phyloP scores from a whole-genome alignment of 1,284 basidiomycete species.

The Puccinia coronata region DNA sequence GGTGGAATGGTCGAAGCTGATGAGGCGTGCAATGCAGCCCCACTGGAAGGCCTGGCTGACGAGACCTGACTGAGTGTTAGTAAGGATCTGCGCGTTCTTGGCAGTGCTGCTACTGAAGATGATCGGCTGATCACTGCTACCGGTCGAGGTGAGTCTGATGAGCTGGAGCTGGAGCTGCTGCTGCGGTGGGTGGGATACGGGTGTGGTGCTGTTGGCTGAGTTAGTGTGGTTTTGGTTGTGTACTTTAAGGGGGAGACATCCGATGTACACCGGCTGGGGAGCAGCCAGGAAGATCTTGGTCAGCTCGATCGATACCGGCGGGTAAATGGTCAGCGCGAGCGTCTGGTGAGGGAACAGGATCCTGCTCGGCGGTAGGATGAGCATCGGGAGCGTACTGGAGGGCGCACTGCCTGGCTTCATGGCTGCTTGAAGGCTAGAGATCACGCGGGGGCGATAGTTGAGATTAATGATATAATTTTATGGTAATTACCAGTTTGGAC shows the following conservation, averaged over 20 bases:
- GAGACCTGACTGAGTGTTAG: neutral
- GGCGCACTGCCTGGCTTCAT: too few species aligned
- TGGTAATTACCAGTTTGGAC: too few species aligned
- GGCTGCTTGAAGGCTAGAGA: too few species aligned
- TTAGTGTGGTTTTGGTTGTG: neutral
- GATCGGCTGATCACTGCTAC: neutral
- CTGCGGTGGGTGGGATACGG: neutral
- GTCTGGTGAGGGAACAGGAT: constrained; percentile 39
- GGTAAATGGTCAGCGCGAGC: constrained; percentile 3
- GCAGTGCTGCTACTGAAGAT: neutral
- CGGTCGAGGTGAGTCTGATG: neutral
- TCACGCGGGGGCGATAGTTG: too few species aligned
- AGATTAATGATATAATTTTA: too few species aligned
- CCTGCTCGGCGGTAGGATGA: neutral
- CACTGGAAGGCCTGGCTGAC: neutral
- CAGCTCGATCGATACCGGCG: neutral
- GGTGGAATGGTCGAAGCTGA: constrained; percentile 13
- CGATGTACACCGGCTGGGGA: constrained; percentile 39
- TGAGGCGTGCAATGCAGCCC: constrained; percentile 15
- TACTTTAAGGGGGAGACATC: constrained; percentile 52
- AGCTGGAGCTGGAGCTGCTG: neutral
- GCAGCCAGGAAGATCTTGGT: neutral
- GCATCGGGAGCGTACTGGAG: too few species aligned
- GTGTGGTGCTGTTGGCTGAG: neutral
- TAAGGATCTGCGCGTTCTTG: too few species aligned